Evolutionary conservation across 768 basidiomycete species (phyloP).

Genomic region (Pulveroboletus sp.): DNA sequence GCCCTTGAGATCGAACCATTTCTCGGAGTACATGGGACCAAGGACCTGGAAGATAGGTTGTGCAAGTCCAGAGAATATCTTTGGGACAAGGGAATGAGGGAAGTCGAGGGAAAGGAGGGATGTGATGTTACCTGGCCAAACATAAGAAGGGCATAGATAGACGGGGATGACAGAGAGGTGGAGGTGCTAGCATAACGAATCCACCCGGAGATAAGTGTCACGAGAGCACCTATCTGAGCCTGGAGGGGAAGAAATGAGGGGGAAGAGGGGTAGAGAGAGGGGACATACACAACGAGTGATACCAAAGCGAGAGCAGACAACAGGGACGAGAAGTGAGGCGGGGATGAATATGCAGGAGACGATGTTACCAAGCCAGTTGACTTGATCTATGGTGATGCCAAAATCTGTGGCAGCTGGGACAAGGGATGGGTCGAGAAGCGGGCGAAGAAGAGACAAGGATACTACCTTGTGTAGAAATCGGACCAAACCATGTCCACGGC

Average conservation of each 20-base stretch:
- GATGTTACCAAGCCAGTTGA: slow-evolving; percentile 80
- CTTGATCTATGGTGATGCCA: slow-evolving; percentile 60
- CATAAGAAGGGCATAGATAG: slow-evolving; percentile 63
- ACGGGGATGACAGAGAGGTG: slow-evolving; percentile 42
- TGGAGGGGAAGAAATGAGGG: slow-evolving; percentile 23
- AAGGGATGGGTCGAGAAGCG: neutral
- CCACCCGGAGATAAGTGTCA: slow-evolving; percentile 65
- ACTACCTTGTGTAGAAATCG: slow-evolving; percentile 65
- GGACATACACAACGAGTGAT: slow-evolving; percentile 57
- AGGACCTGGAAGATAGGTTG: slow-evolving; percentile 75
- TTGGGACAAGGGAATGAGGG: neutral
- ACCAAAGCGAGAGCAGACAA: slow-evolving; percentile 54
- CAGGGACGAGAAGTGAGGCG: slow-evolving; percentile 53
- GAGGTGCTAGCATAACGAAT: slow-evolving; percentile 70
- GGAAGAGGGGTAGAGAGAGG: neutral
- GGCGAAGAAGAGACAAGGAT: slow-evolving; percentile 1
- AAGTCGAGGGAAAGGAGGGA: neutral
- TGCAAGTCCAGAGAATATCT: slow-evolving; percentile 61
- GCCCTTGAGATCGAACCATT: slow-evolving; percentile 73
- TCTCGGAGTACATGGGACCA: slow-evolving; percentile 77
- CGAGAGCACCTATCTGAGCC: slow-evolving; percentile 56
- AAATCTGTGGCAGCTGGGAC: slow-evolving; percentile 57
- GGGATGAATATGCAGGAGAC: slow-evolving; percentile 60
- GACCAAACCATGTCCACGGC: slow-evolving; percentile 81
- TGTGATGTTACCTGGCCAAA: slow-evolving; percentile 54